Percentiles rank a stretch among this genome's conserved stretches.
These are phyloP conservation scores for Phytophthora citrophthora DNA, from an alignment of 352 stramenopile species.

Conservation along the genomic window DNA sequence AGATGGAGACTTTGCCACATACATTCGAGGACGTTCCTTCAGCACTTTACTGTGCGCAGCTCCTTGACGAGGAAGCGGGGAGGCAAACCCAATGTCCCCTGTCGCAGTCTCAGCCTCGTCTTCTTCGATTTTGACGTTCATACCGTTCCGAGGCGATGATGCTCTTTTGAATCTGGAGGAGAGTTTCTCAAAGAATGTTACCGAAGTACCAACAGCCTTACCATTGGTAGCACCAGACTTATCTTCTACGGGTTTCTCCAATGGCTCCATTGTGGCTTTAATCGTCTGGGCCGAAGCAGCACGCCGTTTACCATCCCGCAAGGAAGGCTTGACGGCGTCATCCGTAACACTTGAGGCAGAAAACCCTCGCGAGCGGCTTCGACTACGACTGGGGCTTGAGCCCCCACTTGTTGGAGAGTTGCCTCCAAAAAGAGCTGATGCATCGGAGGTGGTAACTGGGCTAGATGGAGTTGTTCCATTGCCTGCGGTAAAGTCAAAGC, in stretches of 20 bases:
- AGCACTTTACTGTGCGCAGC: slow-evolving; percentile 51
- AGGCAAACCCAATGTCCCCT: slow-evolving; percentile 29
- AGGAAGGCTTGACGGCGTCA: slow-evolving; percentile 24
- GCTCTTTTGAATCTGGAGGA: slow-evolving; percentile 81
- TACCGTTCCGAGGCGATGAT: slow-evolving; percentile 53
- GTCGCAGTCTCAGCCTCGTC: slow-evolving; percentile 16
- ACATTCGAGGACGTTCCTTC: slow-evolving; percentile 78
- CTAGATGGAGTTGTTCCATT: slow-evolving; percentile 18
- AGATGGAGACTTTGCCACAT: slow-evolving; percentile 68
- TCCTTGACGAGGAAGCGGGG: slow-evolving; percentile 31
- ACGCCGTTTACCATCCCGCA: slow-evolving; percentile 42
- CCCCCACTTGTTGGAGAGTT: slow-evolving; percentile 17
- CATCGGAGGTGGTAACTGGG: slow-evolving; percentile 11
- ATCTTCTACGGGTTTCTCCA: slow-evolving; percentile 42
- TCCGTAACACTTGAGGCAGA: slow-evolving; percentile 43
- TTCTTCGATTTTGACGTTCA: slow-evolving; percentile 33
- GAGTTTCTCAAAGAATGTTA: slow-evolving; percentile 88
- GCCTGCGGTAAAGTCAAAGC: slow-evolving; percentile 61
- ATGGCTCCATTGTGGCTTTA: slow-evolving; percentile 30
- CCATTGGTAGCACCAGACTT: slow-evolving; percentile 26
- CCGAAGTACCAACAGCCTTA: slow-evolving; percentile 48
- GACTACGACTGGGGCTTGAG: slow-evolving; percentile 32
- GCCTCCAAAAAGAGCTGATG: not conserved
- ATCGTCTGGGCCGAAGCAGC: slow-evolving; percentile 42
- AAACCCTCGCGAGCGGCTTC: slow-evolving; percentile 34